Evolutionary conservation across 192 early-diverging fungal species (phyloP).

Genomic region (Coemansia sp.): DNA sequence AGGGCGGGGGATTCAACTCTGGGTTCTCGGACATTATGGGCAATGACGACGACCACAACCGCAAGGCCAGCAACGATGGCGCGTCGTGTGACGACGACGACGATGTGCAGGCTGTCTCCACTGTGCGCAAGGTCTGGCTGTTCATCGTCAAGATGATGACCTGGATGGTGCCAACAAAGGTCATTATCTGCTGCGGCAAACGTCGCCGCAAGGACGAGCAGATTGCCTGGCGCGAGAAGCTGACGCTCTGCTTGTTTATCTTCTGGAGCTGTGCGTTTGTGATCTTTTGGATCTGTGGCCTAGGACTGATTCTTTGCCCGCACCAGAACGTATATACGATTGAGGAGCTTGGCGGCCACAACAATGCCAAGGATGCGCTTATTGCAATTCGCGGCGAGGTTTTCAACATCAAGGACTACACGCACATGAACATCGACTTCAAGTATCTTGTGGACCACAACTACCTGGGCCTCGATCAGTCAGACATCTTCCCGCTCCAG

Average conservation of each 20-base stretch:
- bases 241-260: slow-evolving; percentile 82
- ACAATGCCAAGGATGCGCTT: slow-evolving; percentile 58
- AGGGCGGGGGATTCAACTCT: slow-evolving; percentile 35
- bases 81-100: slow-evolving; percentile 30
- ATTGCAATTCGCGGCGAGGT: slow-evolving; percentile 75
- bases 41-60: slow-evolving; percentile 21
- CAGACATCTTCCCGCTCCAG: slow-evolving; percentile 68
- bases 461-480: slow-evolving; percentile 69
- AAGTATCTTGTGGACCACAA: slow-evolving; percentile 51
- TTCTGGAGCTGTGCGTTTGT: slow-evolving; percentile 70
- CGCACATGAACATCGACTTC: slow-evolving; percentile 54
- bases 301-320: slow-evolving; percentile 70
- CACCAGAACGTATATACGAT: slow-evolving; percentile 68
- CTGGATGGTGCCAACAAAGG: slow-evolving; percentile 69
- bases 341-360: slow-evolving; percentile 61
- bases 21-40: slow-evolving; percentile 48
- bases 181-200: slow-evolving; percentile 65
- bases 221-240: slow-evolving; percentile 95
- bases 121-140: slow-evolving; percentile 75
- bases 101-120: slow-evolving; percentile 50
- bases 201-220: slow-evolving; percentile 76
- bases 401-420: slow-evolving; percentile 70
- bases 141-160: slow-evolving; percentile 64
- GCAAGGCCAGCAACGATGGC: slow-evolving; percentile 17
- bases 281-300: slow-evolving; percentile 79